phyloP scores from a whole-genome alignment of 2,329 filamentous ascomycete species.

The Aspergillus sp. region DNA sequence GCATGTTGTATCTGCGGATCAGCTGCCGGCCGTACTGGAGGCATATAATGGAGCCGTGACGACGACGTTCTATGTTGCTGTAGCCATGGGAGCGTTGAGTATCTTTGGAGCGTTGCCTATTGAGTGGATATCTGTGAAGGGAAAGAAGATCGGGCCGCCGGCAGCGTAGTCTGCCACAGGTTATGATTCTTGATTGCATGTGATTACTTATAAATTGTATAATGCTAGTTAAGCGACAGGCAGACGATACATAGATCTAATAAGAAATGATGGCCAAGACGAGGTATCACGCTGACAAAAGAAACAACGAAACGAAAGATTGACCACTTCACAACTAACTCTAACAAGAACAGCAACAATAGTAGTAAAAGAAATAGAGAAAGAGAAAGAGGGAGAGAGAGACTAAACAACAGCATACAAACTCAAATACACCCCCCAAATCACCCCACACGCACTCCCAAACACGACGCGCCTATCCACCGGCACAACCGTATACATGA shows the following conservation, averaged over 20 bases:
- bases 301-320: not conserved
- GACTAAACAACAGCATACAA: conserved; percentile 52
- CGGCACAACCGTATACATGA: conserved; percentile 73
- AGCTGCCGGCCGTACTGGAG: conserved; percentile 31
- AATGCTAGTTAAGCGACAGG: too few species aligned
- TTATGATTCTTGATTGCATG: not conserved
- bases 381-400: not conserved
- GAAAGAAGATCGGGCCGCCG: conserved; percentile 41
- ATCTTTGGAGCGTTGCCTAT: conserved; percentile 38
- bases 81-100: conserved; percentile 40
- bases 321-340: not conserved
- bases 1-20: conserved; percentile 26
- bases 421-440: conserved; percentile 75
- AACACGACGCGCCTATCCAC: conserved; percentile 70
- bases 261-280: not conserved
- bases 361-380: too few species aligned
- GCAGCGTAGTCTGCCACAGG: not conserved
- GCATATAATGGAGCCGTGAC: conserved; percentile 43
- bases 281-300: not conserved
- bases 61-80: conserved; percentile 41
- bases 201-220: too few species aligned
- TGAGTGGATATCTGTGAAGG: conserved; percentile 46
- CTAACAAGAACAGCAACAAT: not conserved
- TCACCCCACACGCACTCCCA: conserved; percentile 69
- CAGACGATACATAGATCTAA: too few species aligned